phyloP scores from a whole-genome alignment of 2,329 filamentous ascomycete genomes.

The Alternaria solani region DNA sequence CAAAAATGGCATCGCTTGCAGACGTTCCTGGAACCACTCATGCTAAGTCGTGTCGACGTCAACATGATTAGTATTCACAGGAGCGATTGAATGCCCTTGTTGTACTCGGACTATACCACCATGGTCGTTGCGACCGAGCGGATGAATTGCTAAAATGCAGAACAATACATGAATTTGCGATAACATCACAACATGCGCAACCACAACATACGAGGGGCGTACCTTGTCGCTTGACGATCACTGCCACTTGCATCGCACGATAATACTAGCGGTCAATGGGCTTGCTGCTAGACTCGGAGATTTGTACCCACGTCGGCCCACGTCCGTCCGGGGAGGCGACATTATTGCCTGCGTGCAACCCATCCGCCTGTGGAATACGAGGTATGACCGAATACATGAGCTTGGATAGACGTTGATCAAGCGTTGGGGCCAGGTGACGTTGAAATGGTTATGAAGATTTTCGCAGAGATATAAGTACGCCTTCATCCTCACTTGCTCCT shows the following conservation, averaged over 20 bases:
- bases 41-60: neutral
- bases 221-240: slow-evolving; percentile 6
- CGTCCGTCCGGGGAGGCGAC: neutral
- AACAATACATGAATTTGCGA: neutral
- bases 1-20: slow-evolving; percentile 16
- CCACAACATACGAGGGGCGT: neutral
- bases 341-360: slow-evolving; percentile 8
- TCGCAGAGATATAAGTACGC: slow-evolving; percentile 25
- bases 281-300: slow-evolving; percentile 8
- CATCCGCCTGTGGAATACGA: slow-evolving; percentile 7
- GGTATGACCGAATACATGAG: slow-evolving; percentile 7
- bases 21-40: neutral
- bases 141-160: neutral
- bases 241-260: slow-evolving; percentile 2
- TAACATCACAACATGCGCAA: neutral
- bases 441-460: neutral
- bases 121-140: neutral
- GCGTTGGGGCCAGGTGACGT: slow-evolving; percentile 15
- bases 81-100: neutral
- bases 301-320: slow-evolving; percentile 7
- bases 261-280: neutral
- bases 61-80: neutral
- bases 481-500: neutral
- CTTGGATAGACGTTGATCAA: slow-evolving; percentile 5
- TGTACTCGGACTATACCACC: neutral